Base-by-base conservation (phyloP, 805 yeast genomes). In the Myxozyma vanderwaltii region DNA sequence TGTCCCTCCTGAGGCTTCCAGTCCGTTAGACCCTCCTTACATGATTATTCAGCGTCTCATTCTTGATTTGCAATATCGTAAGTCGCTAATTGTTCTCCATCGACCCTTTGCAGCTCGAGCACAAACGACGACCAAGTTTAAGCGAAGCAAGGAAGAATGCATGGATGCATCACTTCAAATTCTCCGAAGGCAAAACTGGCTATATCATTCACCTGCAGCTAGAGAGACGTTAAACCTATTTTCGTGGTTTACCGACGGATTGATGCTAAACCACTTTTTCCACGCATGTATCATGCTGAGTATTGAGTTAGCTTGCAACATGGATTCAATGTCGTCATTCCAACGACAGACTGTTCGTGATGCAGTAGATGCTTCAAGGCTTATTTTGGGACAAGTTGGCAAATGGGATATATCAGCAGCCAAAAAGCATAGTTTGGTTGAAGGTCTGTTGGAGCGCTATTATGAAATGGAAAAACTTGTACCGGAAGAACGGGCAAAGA, bases 41-140 rank as follows among this genome's bases (percentile, higher is more conserved):
- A 33, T 71, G 26, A 51, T 70, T 4, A 58, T 71, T 40, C 73
- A 72, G 65, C 63, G 71, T 21, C 60, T 71, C 23, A 13, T 72
- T 41, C 60, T 70, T 19, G 73, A 72, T 49, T 55, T 68, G 27
- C 70, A 69, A 19, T 70, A 54, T 45, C 68, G 67, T 5, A 68
- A 67, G 48, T 63, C 69, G 21, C 54, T 70, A 35, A 66, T 72
- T 13, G 69, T 70, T 6, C 62, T 72, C 21, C 75, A 72, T 48
- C 65, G 71, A 21, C 66, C 67, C 29, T 63, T 54, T 41, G 64
- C 66, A 17, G 61, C 66, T 17, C 59, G 64, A 8, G 54, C 55
- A 15, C 52, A 41, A n/a, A 47, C 40, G 8, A 51, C 48, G 33
- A 21, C 51, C 1, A 53, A 51, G 44, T 64, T 58, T 40, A 44